Evolutionary conservation across 2,329 filamentous ascomycete genomes (phyloP), one percentile per base, ranked within the genome.

Genomic region (Sclerotinia spermophila): DNA sequence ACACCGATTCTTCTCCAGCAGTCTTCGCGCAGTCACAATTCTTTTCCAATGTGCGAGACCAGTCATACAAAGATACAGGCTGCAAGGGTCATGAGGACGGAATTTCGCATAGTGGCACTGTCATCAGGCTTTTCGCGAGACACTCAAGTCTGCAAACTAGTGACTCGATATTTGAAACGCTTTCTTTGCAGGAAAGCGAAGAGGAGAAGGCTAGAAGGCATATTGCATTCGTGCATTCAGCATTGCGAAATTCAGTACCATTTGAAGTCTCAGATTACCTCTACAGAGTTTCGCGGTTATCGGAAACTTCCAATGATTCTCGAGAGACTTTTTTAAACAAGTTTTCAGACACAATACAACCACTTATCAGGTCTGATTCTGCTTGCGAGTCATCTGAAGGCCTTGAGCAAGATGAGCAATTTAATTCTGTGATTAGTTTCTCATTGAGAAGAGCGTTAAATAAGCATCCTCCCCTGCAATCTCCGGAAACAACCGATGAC

Each of bases 201-300:
- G 62, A 66, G 55, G 61, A 64, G 17, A 53, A 30, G 35, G 24
- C 62, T 30, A 48, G 48, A 40, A 21, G n/a, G 27, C 62, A 66
- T 24, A 53, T 66, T 30, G 59, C 68, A 30, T 40, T 56, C 55
- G 53, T 69, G 3, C 68, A 69, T 44, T 53, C 59, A 5, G 48
- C 61, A 13, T 45, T 69, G 45, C 51, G 53, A 56, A n/a, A 58
- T 35, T 40, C 66, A 30, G 61, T 69, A 24, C 68, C 68, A 11
- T 69, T 59, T n/a, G 68, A 69, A 21, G 48, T 69, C 40, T 69
- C 68, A 1, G 40, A 58, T 24, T 69, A 69, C 15, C 68, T 69
- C 17, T 69, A 65, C 40, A 44, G 45, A 35, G 30, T 53, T 48
- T 69, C 60, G 38, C 68, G 66, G 38, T 53, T n/a, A 6, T 38